Base-by-base conservation (phyloP, 352 stramenopile genomes). In the Globisporangium radiosum region DNA sequence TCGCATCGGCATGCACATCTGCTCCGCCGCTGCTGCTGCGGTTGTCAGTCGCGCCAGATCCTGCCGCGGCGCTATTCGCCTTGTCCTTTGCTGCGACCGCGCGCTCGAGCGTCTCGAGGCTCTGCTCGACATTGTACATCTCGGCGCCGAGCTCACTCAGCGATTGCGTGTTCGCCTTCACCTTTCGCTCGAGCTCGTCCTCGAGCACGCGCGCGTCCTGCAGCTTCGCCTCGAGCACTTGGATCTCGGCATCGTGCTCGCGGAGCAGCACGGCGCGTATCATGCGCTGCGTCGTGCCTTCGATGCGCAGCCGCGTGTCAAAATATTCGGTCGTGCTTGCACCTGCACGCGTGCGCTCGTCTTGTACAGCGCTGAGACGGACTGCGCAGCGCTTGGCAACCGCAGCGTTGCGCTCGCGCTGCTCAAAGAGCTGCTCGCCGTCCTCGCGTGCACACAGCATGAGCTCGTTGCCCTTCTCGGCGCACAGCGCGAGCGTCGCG, bases 371-470 rank as follows among this genome's bases (percentile, higher is more conserved):
- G 47, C 58, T 37, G 7, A 75, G 60, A 3, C 76, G 68, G 7
- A 59, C 53, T 5, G 60, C 57, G 3, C 80, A 37, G 14, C 72
- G 71, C 52, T 78, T 68, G 2, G 60, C 47, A n/a, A 75, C 25
- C 11, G 66, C 67, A 0, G 69, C 45, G 38, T 72, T 65, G 1
- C 14, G 49, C 0, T 77, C 67, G 5, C 67, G 65, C 37, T 78
- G 71, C 40, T 78, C 65, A 68, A 76, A 69, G 14, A 87, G 60
- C 39, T 68, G 52, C 53, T 90, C 81, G 25, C 69, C 69, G 10
- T 90, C 78, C 48, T 89, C 81, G 0, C 81, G 73, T 7, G 81
- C 50, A 17, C 67, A 75, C 40, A 90, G 60, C 39, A 88, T 65
- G 42, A 78, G 64, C 39, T 89, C 81, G 47, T 87, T 87, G 8